Evolutionary conservation across 164 flowering plant genomes (phyloP).

Genomic region (Warburgia ugandensis): DNA sequence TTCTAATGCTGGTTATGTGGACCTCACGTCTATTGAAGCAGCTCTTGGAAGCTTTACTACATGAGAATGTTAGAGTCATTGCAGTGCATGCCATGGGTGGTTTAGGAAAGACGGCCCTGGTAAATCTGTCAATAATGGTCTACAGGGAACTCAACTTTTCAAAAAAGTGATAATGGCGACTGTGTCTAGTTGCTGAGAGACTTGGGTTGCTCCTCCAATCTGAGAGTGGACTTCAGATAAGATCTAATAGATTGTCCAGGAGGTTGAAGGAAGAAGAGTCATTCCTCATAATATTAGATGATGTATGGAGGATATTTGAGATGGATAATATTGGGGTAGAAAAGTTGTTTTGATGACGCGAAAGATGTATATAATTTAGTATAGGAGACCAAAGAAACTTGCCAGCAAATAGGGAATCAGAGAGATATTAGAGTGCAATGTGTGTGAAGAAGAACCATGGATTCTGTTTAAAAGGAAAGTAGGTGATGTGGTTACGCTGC

Average conservation of each 20-base stretch:
- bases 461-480: constrained; percentile 10
- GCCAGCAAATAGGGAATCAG: constrained; percentile 8
- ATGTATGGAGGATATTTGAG: constrained; percentile 23
- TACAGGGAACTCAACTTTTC: neutral
- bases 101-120: constrained; percentile 8
- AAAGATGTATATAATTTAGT: no score
- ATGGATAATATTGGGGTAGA: constrained; percentile 16
- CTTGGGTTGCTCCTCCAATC: neutral
- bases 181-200: constrained; percentile 7
- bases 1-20: neutral
- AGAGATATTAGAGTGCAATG: neutral
- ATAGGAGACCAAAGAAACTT: no score
- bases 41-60: constrained; percentile 3
- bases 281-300: constrained; percentile 28
- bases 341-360: constrained; percentile 18
- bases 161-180: constrained; percentile 5
- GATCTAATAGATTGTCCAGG: constrained; percentile 5
- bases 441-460: constrained; percentile 16
- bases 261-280: constrained; percentile 6
- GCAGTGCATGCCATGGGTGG: constrained; percentile 13
- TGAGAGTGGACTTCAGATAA: neutral
- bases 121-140: constrained; percentile 7
- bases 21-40: constrained; percentile 2
- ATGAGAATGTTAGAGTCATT: neutral
- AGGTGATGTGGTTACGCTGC: constrained; percentile 5